Evolutionary conservation across 495 filamentous ascomycete genomes (phyloP).

Genomic region (Pseudotulostoma volvatum): DNA sequence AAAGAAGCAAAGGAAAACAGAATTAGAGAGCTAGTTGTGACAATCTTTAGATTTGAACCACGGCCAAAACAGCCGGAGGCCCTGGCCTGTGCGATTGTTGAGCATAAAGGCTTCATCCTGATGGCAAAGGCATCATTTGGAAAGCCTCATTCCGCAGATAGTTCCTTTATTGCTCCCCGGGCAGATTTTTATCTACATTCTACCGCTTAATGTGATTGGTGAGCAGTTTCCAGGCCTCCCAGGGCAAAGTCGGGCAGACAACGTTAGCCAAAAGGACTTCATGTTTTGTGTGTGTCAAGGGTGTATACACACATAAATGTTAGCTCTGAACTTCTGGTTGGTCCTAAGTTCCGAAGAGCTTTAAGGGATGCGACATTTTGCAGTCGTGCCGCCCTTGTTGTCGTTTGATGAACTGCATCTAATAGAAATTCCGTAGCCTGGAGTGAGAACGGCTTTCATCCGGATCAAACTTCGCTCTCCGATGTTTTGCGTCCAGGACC

Average conservation of each 20-base stretch:
- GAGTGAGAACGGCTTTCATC: too few relatives aligned
- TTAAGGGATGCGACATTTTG: too few relatives aligned
- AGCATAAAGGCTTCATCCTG: slow-evolving; percentile 5
- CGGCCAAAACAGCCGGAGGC: slow-evolving; percentile 4
- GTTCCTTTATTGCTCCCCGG: slow-evolving; percentile 3
- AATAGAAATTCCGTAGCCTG: too few relatives aligned
- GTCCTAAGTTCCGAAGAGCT: too few relatives aligned
- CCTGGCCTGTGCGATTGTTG: slow-evolving; percentile 4
- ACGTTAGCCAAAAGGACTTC: not conserved
- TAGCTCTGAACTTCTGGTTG: not conserved
- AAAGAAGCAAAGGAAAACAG: not conserved
- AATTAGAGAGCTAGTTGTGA: not conserved
- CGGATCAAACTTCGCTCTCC: too few relatives aligned
- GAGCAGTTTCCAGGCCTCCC: slow-evolving; percentile 1
- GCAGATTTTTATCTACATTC: slow-evolving; percentile 3
- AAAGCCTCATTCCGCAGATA: slow-evolving; percentile 5
- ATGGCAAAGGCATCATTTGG: slow-evolving; percentile 7
- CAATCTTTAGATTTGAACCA: not conserved
- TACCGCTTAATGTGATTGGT: slow-evolving; percentile 5
- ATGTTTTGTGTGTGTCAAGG: not conserved
- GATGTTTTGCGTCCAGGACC: too few relatives aligned
- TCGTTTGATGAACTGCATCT: too few relatives aligned
- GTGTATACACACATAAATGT: not conserved
- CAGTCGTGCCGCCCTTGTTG: too few relatives aligned
- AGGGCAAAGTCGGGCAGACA: not conserved